phyloP scores from a whole-genome alignment of 805 yeast genomes.

The Hanseniaspora valbyensis region DNA sequence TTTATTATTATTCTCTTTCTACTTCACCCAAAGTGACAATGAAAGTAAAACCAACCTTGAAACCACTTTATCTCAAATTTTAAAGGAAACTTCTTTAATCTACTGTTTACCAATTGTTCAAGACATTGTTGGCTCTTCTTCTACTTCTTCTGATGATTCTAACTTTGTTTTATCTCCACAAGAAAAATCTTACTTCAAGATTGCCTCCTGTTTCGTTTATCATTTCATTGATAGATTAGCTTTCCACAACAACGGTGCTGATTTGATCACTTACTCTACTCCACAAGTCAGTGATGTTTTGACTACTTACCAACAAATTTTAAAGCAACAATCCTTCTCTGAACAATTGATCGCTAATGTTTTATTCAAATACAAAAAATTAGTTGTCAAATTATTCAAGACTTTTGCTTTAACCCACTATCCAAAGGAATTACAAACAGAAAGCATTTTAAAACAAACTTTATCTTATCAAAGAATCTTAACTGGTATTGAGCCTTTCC shows the following conservation, averaged over 20 bases:
- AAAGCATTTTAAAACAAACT: slow-evolving; percentile 35
- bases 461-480: slow-evolving; percentile 76
- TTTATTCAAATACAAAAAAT: slow-evolving; percentile 54
- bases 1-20: slow-evolving; percentile 67
- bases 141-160: slow-evolving; percentile 49
- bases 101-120: slow-evolving; percentile 68
- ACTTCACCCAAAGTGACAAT: slow-evolving; percentile 54
- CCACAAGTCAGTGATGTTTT: slow-evolving; percentile 15
- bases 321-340: slow-evolving; percentile 87
- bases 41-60: slow-evolving; percentile 34
- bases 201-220: slow-evolving; percentile 82
- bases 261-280: not conserved
- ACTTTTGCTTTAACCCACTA: slow-evolving; percentile 88
- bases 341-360: slow-evolving; percentile 71
- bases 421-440: slow-evolving; percentile 14
- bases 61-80: slow-evolving; percentile 73
- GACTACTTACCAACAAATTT: slow-evolving; percentile 79
- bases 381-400: slow-evolving; percentile 74
- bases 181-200: slow-evolving; percentile 89
- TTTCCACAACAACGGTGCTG: slow-evolving; percentile 14
- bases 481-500: slow-evolving; percentile 57
- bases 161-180: slow-evolving; percentile 57
- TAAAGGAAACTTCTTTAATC: slow-evolving; percentile 84
- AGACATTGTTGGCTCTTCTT: too few relatives aligned
- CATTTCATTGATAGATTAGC: slow-evolving; percentile 80